phyloP scores from a whole-genome alignment of 2,329 filamentous ascomycete species.

The Beauveria sp. region DNA sequence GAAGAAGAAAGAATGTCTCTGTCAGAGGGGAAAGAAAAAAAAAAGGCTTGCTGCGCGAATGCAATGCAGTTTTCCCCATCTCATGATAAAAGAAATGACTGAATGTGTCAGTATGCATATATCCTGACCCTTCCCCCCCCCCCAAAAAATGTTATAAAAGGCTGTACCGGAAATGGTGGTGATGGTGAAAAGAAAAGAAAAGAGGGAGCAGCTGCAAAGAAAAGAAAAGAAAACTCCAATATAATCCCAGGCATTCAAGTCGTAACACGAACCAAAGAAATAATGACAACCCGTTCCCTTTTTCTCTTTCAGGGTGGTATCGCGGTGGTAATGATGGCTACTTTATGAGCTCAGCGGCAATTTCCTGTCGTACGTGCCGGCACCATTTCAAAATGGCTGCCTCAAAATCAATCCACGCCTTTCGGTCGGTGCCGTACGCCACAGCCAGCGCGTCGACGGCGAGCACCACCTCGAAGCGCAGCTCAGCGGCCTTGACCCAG shows the following conservation, averaged over 20 bases:
- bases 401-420: slow-evolving; percentile 77
- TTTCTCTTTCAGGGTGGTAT: no score
- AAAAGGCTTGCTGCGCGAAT: background rate
- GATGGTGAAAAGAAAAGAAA: no score
- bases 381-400: slow-evolving; percentile 78
- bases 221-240: background rate
- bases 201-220: background rate
- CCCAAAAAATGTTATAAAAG: background rate
- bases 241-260: slow-evolving; percentile 1
- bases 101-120: background rate
- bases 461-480: slow-evolving; percentile 83
- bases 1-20: background rate
- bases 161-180: background rate
- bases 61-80: background rate
- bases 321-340: slow-evolving; percentile 3
- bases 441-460: slow-evolving; percentile 80
- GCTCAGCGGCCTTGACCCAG: slow-evolving; percentile 93
- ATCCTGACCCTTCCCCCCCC: background rate
- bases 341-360: slow-evolving; percentile 56
- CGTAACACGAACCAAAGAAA: background rate
- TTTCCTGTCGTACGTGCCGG: slow-evolving; percentile 71
- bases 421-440: slow-evolving; percentile 63
- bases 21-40: background rate
- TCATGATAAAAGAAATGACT: background rate
- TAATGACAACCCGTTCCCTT: background rate